Conservation (phyloP, 163 green algal genomes). For the Scenedesmus sp. region DNA sequence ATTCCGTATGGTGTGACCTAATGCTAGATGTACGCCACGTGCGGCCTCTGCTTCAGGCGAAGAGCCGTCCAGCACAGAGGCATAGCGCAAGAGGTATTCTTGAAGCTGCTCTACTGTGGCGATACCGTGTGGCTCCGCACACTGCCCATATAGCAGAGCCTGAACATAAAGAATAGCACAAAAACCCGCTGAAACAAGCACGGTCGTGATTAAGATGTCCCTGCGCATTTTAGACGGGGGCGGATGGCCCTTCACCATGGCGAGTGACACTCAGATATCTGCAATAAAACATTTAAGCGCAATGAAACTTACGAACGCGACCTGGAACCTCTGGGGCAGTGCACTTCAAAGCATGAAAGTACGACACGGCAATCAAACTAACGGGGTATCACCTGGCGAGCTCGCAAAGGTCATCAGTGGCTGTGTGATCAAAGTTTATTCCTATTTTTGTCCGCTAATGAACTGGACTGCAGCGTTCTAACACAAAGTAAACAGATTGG, state of each 20-base stretch:
- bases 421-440: too few species aligned
- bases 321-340: neutral
- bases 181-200: constrained; percentile 3
- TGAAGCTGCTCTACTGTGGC: constrained; percentile 18
- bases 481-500: too few species aligned
- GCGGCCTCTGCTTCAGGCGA: neutral
- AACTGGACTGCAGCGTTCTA: too few species aligned
- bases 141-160: neutral
- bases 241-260: constrained; percentile 10
- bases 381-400: neutral
- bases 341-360: neutral
- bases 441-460: too few species aligned
- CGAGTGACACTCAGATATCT: neutral
- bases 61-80: neutral
- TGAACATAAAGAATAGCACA: constrained; percentile 3
- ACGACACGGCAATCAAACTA: neutral
- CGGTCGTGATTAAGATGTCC: neutral
- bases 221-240: neutral
- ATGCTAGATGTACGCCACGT: neutral
- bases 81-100: neutral
- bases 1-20: neutral
- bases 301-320: neutral
- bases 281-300: neutral
- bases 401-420: neutral
- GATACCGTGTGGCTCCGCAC: neutral